Conservation (phyloP, 2,329 filamentous ascomycete genomes). For the Thermothelomyces thermophilus region DNA sequence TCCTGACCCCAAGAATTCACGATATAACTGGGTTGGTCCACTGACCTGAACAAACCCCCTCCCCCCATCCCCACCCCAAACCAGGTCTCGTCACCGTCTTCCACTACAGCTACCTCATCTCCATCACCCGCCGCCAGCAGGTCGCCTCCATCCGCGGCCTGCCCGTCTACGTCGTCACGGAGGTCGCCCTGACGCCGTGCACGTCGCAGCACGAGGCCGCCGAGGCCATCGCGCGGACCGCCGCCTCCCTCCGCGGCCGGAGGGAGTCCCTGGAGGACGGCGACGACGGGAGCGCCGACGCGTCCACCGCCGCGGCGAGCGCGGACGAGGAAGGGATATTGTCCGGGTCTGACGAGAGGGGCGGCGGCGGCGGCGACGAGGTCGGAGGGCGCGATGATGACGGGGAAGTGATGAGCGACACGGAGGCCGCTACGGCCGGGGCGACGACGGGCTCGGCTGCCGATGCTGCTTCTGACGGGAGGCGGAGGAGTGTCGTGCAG, state of each 20-base stretch:
- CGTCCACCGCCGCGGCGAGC: neutral
- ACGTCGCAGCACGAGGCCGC: slow-evolving; percentile 68
- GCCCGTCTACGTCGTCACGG: slow-evolving; percentile 79
- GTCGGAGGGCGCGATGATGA: neutral
- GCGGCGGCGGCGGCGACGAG: neutral
- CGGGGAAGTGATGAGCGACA: slow-evolving; percentile 7
- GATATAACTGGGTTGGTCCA: too few species aligned
- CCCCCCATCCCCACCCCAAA: too few species aligned
- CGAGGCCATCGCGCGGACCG: slow-evolving; percentile 60
- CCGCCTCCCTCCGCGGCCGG: slow-evolving; percentile 29
- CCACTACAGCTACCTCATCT: slow-evolving; percentile 73
- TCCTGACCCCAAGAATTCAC: too few species aligned
- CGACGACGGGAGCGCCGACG: slow-evolving; percentile 26
- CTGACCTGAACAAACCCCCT: too few species aligned
- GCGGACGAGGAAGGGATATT: neutral
- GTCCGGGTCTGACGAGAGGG: neutral
- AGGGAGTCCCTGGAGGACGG: slow-evolving; percentile 13
- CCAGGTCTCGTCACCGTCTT: slow-evolving; percentile 82
- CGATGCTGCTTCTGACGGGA: neutral
- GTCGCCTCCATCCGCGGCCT: slow-evolving; percentile 80
- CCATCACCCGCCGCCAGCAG: slow-evolving; percentile 78
- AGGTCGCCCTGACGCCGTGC: slow-evolving; percentile 85
- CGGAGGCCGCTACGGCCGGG: neutral
- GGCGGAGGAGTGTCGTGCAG: slow-evolving; percentile 64
- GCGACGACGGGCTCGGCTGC: neutral